Evolutionary conservation across 2,329 filamentous ascomycete species (phyloP), one percentile per base, ranked within the genome.

Genomic region (Cladophialophora psammophila): DNA sequence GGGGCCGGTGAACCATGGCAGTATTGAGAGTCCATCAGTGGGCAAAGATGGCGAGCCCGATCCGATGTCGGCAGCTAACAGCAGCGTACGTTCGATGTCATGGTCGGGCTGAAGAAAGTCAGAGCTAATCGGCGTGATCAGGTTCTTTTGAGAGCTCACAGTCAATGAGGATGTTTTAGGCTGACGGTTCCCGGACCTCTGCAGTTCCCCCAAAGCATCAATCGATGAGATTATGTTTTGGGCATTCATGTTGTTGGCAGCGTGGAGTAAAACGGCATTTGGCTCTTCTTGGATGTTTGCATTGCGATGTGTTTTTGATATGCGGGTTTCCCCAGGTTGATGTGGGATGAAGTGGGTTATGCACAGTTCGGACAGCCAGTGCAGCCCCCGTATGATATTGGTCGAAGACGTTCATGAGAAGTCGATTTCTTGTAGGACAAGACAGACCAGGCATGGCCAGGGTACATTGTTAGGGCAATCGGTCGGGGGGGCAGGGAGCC

Each of bases 21-120:
- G 83, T 69, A 78, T 85, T 63, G 88, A 88, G 61, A 92, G 88
- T 76, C 89, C 90, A 32, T 82, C 85, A 35, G 80, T 90, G 60
- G 80, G 89, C 60, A 87, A 85, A 65, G 84, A 84, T 65, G 85
- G 87, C 72, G 81, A 86, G 75, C 85, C 85, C 54, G 88, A 92
- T 82, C 87, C 83, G 75, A 78, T 87, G 72, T 53, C 66, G 48
- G 57, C 54, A 34, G 66, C 55, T 36, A 66, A 66, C 36, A 67
- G 60, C 60, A 67, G 54, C 54, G 68, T 68, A 71, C 63, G 66
- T 69, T 66, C 63, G 34, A 68, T 65, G 54, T 71, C 63, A 34
- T 69, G 65, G 65, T 60, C 65, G n/a, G 54, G 65, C 9, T 68
- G 61, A 68, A 38, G 18, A 55, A 52, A 42, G 48, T 35, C 20